A percentile compares a stretch with the other conserved stretches of the same genome.
Evolutionary conservation across 805 yeast genomes (phyloP).

Genomic region (Jamesozyma rosinii): DNA sequence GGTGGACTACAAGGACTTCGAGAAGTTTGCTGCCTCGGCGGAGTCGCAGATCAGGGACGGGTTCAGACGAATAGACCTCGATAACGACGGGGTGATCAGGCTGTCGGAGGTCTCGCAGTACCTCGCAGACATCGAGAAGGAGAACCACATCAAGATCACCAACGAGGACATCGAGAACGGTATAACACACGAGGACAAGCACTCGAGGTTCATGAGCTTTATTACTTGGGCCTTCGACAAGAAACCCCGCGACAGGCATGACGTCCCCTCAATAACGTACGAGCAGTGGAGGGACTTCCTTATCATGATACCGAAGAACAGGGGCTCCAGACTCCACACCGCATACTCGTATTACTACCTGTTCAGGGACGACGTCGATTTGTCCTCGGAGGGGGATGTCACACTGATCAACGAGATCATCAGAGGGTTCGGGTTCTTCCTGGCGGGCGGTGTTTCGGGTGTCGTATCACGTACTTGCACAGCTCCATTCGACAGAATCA

Average conservation of each 20-base stretch:
- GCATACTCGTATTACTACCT: slow-evolving; percentile 57
- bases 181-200: not conserved
- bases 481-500: slow-evolving; percentile 92
- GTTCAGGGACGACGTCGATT: slow-evolving; percentile 67
- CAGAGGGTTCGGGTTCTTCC: slow-evolving; percentile 80
- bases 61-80: slow-evolving; percentile 57
- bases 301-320: slow-evolving; percentile 68
- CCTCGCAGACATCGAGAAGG: slow-evolving; percentile 41
- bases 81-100: slow-evolving; percentile 63
- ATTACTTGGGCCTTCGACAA: slow-evolving; percentile 26
- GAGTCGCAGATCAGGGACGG: slow-evolving; percentile 65
- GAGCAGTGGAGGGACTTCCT: slow-evolving; percentile 82
- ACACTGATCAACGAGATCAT: slow-evolving; percentile 69
- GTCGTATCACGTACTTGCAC: slow-evolving; percentile 93
- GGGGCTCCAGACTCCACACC: slow-evolving; percentile 69
- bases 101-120: slow-evolving; percentile 60
- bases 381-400: slow-evolving; percentile 88
- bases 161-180: not conserved
- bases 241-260: slow-evolving; percentile 24
- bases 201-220: slow-evolving; percentile 16
- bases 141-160: slow-evolving; percentile 1
- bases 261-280: slow-evolving; percentile 58
- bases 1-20: slow-evolving; percentile 59
- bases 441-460: slow-evolving; percentile 94
- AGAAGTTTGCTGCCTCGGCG: slow-evolving; percentile 52